Evolutionary conservation across 768 basidiomycete species (phyloP).

Genomic region (Phlegmacium glaucopus): DNA sequence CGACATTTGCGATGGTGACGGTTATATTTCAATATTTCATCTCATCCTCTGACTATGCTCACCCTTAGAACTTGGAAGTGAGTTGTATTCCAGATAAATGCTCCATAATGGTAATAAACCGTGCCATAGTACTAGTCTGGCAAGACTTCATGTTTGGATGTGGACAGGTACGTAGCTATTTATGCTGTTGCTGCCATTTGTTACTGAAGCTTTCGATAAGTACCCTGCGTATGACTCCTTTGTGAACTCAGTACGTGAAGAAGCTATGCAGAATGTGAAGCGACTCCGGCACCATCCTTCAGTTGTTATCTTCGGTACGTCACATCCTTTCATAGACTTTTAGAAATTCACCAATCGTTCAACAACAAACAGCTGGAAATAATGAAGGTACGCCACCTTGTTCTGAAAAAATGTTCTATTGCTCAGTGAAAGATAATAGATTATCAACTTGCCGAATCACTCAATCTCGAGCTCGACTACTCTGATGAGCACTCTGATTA

Average conservation of each 20-base stretch:
- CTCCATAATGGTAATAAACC: conserved; percentile 2
- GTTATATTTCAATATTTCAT: neutral
- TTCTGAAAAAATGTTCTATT: neutral
- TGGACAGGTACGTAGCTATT: conserved; percentile 58
- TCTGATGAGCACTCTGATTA: conserved; percentile 81
- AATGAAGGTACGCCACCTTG: conserved; percentile 55
- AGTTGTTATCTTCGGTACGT: conserved; percentile 79
- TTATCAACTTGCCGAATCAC: conserved; percentile 83
- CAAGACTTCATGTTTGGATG: conserved; percentile 98
- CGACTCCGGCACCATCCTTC: conserved; percentile 86
- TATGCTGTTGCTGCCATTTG: conserved; percentile 1
- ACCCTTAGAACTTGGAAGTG: conserved; percentile 63
- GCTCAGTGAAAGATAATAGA: conserved; percentile 37
- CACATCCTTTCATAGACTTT: neutral
- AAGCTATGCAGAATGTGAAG: conserved; percentile 83
- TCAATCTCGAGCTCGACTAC: conserved; percentile 80
- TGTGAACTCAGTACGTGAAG: conserved; percentile 64
- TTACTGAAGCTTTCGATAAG: conserved; percentile 28
- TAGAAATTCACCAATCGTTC: neutral
- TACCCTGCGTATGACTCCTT: conserved; percentile 89
- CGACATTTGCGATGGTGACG: conserved; percentile 71
- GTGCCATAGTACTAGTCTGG: conserved; percentile 78
- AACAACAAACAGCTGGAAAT: conserved; percentile 58
- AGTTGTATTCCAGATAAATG: conserved; percentile 13
- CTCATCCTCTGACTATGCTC: neutral